A percentile compares a stretch with the other conserved stretches of the same genome.
phyloP scores from a whole-genome alignment of 164 flowering plant species.

The Dillenia suffruticosa region DNA sequence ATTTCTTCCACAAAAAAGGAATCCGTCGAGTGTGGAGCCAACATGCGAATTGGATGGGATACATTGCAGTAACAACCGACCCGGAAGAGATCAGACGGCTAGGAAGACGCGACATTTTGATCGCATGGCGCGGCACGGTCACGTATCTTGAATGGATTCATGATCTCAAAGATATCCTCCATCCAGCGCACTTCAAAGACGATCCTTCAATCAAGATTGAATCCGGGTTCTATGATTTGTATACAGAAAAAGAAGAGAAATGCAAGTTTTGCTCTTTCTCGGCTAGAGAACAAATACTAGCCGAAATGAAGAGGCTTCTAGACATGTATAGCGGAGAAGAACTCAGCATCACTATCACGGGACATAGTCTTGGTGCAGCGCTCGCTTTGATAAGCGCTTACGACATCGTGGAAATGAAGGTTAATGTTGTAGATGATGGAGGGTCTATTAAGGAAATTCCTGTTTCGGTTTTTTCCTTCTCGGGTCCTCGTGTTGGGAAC shows the following conservation, averaged over 20 bases:
- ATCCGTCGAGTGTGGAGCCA: conserved; percentile 55
- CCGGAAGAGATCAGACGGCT: conserved; percentile 41
- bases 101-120: conserved; percentile 66
- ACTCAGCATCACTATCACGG: conserved; percentile 62
- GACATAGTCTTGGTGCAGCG: conserved; percentile 70
- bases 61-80: conserved; percentile 60
- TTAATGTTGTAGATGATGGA: conserved; percentile 21
- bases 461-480: conserved; percentile 55
- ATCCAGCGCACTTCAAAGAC: conserved; percentile 36
- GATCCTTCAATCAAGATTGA: conserved; percentile 60
- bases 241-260: conserved; percentile 48
- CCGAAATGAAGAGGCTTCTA: conserved; percentile 45
- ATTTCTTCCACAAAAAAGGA: conserved; percentile 59
- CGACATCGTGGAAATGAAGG: conserved; percentile 60
- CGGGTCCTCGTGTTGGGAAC: conserved; percentile 84
- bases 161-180: conserved; percentile 66
- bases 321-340: conserved; percentile 46
- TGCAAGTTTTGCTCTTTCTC: conserved; percentile 54
- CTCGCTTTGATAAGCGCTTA: conserved; percentile 62
- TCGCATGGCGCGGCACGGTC: conserved; percentile 88
- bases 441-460: conserved; percentile 26
- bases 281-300: conserved; percentile 62
- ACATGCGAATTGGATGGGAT: conserved; percentile 92
- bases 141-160: conserved; percentile 73
- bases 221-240: conserved; percentile 67